Conservation (phyloP, 352 stramenopile genomes). For the Pythium grandisporangium region DNA sequence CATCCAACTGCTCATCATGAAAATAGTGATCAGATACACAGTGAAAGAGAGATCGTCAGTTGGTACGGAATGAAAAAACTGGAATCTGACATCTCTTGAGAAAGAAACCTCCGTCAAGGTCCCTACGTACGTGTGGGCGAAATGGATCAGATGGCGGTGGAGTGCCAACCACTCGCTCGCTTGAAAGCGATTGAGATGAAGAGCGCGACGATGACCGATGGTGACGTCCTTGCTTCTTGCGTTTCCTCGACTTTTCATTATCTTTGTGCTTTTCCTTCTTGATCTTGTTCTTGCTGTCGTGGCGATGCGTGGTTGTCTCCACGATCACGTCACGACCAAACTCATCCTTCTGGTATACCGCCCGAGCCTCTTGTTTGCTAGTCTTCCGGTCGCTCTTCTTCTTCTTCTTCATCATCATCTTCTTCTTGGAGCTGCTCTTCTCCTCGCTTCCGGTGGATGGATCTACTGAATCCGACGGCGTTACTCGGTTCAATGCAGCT, state of each 20-base stretch:
- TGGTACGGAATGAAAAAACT: too few species aligned
- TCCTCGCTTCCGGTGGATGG: too few species aligned
- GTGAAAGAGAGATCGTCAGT: too few species aligned
- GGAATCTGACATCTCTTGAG: too few species aligned
- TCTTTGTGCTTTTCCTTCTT: conserved; percentile 9
- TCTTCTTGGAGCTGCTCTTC: conserved; percentile 4
- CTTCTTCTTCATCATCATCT: conserved; percentile 14
- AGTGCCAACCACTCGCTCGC: conserved; percentile 18
- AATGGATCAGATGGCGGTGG: conserved; percentile 51
- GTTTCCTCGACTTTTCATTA: too few species aligned
- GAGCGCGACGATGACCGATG: conserved; percentile 7
- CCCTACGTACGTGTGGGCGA: conserved; percentile 56
- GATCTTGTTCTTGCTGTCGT: conserved; percentile 16
- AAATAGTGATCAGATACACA: too few species aligned
- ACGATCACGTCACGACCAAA: conserved; percentile 63
- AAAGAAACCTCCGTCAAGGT: too few species aligned
- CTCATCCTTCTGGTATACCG: conserved; percentile 47
- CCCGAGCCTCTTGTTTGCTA: not conserved
- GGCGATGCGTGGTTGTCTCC: conserved; percentile 15
- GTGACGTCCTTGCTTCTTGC: too few species aligned
- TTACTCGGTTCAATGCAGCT: too few species aligned
- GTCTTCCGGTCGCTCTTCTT: conserved; percentile 1
- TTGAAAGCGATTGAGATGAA: conserved; percentile 20
- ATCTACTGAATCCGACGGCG: too few species aligned
- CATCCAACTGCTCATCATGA: too few species aligned